Evolutionary conservation across 345 rosid genomes (phyloP).

Genomic region (Mangifera indica): DNA sequence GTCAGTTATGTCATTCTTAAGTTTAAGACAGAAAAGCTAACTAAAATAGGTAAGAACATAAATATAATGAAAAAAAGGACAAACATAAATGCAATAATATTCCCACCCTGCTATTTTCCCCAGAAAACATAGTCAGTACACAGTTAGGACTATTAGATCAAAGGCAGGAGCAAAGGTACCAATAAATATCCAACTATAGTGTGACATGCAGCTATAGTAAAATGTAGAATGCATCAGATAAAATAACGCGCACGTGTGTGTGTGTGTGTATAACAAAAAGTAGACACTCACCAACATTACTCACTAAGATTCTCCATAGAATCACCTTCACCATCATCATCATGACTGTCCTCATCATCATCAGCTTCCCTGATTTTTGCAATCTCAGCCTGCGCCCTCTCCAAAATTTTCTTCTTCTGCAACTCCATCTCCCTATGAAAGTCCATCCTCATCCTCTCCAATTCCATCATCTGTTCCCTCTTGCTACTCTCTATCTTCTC

Average conservation of each 20-base stretch:
- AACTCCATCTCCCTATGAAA: conserved; percentile 48
- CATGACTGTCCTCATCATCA: conserved; percentile 21
- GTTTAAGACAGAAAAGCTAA: not conserved
- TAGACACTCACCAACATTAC: conserved; percentile 20
- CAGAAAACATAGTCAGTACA: conserved; percentile 13
- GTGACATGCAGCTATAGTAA: conserved; percentile 7
- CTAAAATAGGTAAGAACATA: not conserved
- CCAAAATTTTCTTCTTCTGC: conserved; percentile 58
- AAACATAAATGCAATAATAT: not conserved
- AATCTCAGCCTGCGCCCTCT: conserved; percentile 49
- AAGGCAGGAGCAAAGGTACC: not conserved
- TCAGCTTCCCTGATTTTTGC: conserved; percentile 44
- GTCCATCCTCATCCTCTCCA: conserved; percentile 50
- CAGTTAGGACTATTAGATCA: conserved; percentile 5
- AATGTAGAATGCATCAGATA: conserved; percentile 4
- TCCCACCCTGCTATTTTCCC: not conserved
- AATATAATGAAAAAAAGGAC: not conserved
- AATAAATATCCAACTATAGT: conserved; percentile 5
- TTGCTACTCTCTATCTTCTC: conserved; percentile 59
- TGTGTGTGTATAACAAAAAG: not conserved
- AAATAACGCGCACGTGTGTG: not conserved
- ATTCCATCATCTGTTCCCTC: conserved; percentile 58
- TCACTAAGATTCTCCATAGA: conserved; percentile 31
- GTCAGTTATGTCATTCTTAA: not conserved
- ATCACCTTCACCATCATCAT: conserved; percentile 26